Base-by-base conservation (phyloP, 1,284 basidiomycete genomes). In the Volvariella volvacea region DNA sequence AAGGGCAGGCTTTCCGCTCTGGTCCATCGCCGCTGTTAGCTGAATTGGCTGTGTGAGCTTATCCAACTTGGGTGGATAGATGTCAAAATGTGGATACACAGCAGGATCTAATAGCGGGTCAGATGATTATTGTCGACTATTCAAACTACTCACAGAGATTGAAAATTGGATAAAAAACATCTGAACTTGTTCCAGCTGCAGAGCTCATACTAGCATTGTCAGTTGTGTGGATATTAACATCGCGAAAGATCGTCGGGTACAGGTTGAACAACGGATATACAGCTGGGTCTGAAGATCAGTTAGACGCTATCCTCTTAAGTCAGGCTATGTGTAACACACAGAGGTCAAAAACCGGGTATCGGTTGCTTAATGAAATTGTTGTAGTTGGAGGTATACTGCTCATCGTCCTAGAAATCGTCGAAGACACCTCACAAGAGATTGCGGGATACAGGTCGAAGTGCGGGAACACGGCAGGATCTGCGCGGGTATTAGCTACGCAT, bases 21-120 rank as follows among this genome's bases (percentile, higher is more conserved):
- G n/a, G n/a, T n/a, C n/a, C n/a, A n/a, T n/a, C n/a, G n/a, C n/a
- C n/a, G n/a, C n/a, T n/a, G n/a, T n/a, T n/a, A n/a, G n/a, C n/a
- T n/a, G n/a, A n/a, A n/a, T n/a, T n/a, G n/a, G n/a, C n/a, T n/a
- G n/a, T n/a, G n/a, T n/a, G n/a, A n/a, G n/a, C n/a, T n/a, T n/a
- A n/a, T n/a, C 10, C n/a, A 12, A 10, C 12, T 19, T 12, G n/a
- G 19, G 19, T 20, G 45, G 45, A 44, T 51, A 53, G 14, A 53
- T 34, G 17, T 55, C 41, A 31, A 53, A 50, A 30, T 48, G 33
- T 12, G 56, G 43, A 50, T 58, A 62, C 15, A 55, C 55, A 30
- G 60, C 55, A 25, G 59, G 56, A 47, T 65, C 63, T 65, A 30
- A n/a, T n/a, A n/a, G n/a, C n/a, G n/a, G n/a, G n/a, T n/a, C n/a